Percentiles rank a stretch among this genome's conserved stretches.
These are phyloP conservation scores for Termitomyces bulborhizus DNA, from an alignment of 768 basidiomycete genomes.

Conservation along the genomic window DNA sequence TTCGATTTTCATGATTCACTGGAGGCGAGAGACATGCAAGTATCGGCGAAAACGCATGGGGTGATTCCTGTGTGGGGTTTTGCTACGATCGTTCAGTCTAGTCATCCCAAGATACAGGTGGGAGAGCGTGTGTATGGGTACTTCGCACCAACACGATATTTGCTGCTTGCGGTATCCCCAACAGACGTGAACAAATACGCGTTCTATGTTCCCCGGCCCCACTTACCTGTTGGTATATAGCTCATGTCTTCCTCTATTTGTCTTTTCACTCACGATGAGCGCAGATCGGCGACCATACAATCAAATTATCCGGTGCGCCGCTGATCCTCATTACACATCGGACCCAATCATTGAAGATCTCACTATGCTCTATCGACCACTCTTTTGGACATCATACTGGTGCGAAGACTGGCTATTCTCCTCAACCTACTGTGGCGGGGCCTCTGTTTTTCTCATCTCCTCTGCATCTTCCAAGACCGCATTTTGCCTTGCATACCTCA, in stretches of 20 bases:
- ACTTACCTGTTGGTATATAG: slow-evolving; percentile 50
- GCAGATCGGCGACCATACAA: slow-evolving; percentile 64
- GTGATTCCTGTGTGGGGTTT: slow-evolving; percentile 73
- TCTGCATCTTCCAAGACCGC: slow-evolving; percentile 72
- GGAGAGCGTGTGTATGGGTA: slow-evolving; percentile 66
- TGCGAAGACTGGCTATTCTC: slow-evolving; percentile 63
- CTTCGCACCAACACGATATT: slow-evolving; percentile 52
- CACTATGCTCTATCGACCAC: slow-evolving; percentile 64
- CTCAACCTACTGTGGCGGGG: slow-evolving; percentile 42
- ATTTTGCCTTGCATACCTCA: slow-evolving; percentile 59
- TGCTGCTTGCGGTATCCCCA: slow-evolving; percentile 46
- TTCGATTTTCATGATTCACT: slow-evolving; percentile 61
- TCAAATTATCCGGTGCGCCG: slow-evolving; percentile 52
- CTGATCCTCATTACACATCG: slow-evolving; percentile 48
- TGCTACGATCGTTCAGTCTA: slow-evolving; percentile 47
- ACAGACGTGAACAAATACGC: slow-evolving; percentile 45
- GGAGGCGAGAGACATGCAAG: slow-evolving; percentile 23
- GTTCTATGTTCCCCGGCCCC: slow-evolving; percentile 54
- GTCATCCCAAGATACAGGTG: slow-evolving; percentile 36
- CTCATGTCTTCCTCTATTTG: neutral
- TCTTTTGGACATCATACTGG: slow-evolving; percentile 77
- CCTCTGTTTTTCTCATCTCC: slow-evolving; percentile 48
- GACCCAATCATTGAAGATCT: slow-evolving; percentile 48
- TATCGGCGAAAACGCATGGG: slow-evolving; percentile 48
- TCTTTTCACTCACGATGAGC: neutral